phyloP scores from a whole-genome alignment of 176 grass and related monocot genomes.

The Oryza brachyantha region DNA sequence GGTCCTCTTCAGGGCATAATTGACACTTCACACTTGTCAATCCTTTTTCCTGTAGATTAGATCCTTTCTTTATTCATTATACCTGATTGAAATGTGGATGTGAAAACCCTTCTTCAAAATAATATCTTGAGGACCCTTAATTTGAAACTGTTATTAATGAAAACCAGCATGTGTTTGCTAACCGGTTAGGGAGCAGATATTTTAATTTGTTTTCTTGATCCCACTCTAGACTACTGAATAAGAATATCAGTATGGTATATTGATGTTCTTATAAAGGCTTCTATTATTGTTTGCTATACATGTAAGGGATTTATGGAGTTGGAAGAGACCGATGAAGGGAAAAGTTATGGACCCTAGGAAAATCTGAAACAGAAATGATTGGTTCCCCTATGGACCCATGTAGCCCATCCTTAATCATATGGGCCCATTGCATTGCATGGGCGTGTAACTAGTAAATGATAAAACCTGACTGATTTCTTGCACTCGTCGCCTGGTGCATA shows the following conservation, averaged over 20 bases:
- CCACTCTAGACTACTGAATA: too few species aligned
- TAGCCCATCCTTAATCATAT: too few species aligned
- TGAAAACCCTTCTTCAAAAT: neutral
- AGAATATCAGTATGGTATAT: neutral
- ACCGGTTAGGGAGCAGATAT: neutral
- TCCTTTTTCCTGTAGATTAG: neutral
- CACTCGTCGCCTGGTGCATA: neutral
- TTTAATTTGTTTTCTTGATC: too few species aligned
- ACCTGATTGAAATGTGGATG: constrained; percentile 5
- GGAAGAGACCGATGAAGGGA: neutral
- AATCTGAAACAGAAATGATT: too few species aligned
- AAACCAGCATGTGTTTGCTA: too few species aligned
- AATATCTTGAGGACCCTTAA: neutral
- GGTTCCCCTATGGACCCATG: too few species aligned
- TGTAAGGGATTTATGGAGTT: neutral
- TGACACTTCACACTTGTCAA: neutral
- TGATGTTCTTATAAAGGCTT: neutral
- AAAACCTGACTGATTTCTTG: neutral
- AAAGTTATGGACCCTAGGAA: neutral
- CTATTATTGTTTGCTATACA: neutral
- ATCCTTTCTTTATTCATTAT: too few species aligned
- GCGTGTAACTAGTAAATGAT: neutral
- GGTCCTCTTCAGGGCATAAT: neutral
- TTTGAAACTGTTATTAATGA: neutral
- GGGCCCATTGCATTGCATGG: too few species aligned